Evolutionary conservation across 179 eudicot genomes (phyloP), one percentile per base, ranked within the genome.

Genomic region (Dionaea muscipula): DNA sequence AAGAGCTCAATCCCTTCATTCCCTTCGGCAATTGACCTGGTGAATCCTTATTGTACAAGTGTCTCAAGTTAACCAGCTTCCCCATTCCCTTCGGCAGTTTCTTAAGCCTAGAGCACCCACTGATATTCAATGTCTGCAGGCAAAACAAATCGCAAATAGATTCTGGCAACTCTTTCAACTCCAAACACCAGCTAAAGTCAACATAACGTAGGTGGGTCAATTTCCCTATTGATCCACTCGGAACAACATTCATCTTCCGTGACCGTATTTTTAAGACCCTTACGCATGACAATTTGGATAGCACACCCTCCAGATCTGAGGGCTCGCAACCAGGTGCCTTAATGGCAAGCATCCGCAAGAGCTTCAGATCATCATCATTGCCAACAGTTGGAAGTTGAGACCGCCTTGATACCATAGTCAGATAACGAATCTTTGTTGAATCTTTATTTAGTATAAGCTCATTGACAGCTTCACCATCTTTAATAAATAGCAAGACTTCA

Each of bases 41-140:
- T 0, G 67, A 56, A 0, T 35, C 1, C 5, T 64, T 63, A 26
- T 60, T 56, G 49, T 63, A 59, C 21, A 72, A 70, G 33, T 72
- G 77, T 38, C 77, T 60, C 36, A 72, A 43, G 31, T 47, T 60
- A 15, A 26, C 21, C 7, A 72, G 28, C 37, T 60, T 72, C 33
- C 67, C 61, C 16, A 72, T 72, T 14, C 26, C 43, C 31, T 28
- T 44, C 26, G 77, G 77, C 4, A 72, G 50, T 19, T 19, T 47
- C 4, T 41, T 26, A 16, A 72, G 66, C 38, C 67, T 56, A 44
- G 37, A 19, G 51, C 77, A 72, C 0, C 26, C 36, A 28, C 47
- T 20, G 22, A 72, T 62, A 22, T 72, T 61, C 67, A 72, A 68
- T 1, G 67, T 64, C 21, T 63, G 70, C 67, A 72, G 39, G 54